Evolutionary conservation across 2,329 filamentous ascomycete species (phyloP), one percentile per base, ranked within the genome.

Genomic region (Chlorencoelia australis): DNA sequence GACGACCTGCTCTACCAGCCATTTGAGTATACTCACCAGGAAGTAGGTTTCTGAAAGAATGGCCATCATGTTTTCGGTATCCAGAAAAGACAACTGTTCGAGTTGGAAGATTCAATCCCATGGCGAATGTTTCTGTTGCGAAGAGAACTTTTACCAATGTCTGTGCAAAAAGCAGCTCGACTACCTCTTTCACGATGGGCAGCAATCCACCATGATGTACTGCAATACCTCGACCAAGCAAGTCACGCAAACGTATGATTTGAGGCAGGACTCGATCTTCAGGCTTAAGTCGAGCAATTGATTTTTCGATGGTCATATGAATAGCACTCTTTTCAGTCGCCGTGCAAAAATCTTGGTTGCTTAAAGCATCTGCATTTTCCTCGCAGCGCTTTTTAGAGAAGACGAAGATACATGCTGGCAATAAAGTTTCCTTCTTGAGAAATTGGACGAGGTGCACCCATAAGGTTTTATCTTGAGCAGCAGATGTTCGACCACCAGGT

Each of bases 1-100:
- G 78, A 52, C 91, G 80, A 33, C 91, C 91, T 35, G 91, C 91
- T 63, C 91, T 75, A 21, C 91, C 91, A 16, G 91, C 89, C 91
- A 98, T 98, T 53, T 98, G 91, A 2, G 91, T 98, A 57, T 98
- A 98, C 58, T 98, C 91, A 11, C 91, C 91, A 0, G 91, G 88
- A 0, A 94, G 68, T 0, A 98, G 68, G 55, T 95, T 91, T 47
- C 91, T 73, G 65, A 96, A 96, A 4, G 76, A 75, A 49, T 91
- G 83, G 5, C 91, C 91, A 54, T 98, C 91, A 48, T 95, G 89
- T 58, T 98, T 98, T 34, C 91, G 78, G 60, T 91, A 94, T 7
- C 91, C 91, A 8, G 91, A 96, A 59, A 98, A 98, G 2, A 96
- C 89, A 0, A 98, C 91, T 1, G 91, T 98, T 47, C 91, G 75